A percentile compares a stretch with the other conserved stretches of the same genome.
Evolutionary conservation across 129 eudicot genomes (phyloP).

Genomic region (Arctium lappa): DNA sequence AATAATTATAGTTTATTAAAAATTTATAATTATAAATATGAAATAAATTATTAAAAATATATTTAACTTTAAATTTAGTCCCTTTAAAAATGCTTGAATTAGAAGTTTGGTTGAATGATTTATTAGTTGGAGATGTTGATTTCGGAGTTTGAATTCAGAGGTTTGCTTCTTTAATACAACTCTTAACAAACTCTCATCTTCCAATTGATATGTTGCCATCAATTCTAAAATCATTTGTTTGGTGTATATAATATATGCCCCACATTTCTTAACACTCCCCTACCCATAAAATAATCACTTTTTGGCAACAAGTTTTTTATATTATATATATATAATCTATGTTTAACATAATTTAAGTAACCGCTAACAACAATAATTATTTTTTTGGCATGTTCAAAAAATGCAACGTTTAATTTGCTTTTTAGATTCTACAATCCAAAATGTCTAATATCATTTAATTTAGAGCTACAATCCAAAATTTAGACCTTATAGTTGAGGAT

Average conservation of each 20-base stretch:
- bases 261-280: slow-evolving; percentile 25
- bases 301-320: not conserved
- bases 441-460: not conserved
- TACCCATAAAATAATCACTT: slow-evolving; percentile 13
- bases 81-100: slow-evolving; percentile 28
- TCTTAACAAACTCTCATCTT: slow-evolving; percentile 42
- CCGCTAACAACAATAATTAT: not conserved
- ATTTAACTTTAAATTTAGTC: not conserved
- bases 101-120: slow-evolving; percentile 38
- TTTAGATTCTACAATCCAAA: not conserved
- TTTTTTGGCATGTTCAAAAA: not conserved
- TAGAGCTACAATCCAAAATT: not conserved
- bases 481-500: not conserved
- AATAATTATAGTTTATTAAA: not conserved
- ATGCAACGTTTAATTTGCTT: not conserved
- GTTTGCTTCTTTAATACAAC: slow-evolving; percentile 61
- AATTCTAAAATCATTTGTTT: slow-evolving; percentile 29
- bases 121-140: slow-evolving; percentile 44
- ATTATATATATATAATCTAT: not conserved
- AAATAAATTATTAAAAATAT: not conserved
- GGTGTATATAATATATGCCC: slow-evolving; percentile 32
- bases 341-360: not conserved
- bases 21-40: not conserved
- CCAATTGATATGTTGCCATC: slow-evolving; percentile 38
- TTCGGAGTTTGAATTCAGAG: slow-evolving; percentile 20